Evolutionary conservation across 176 grass and related monocot genomes (phyloP).

Genomic region (Triticum timopheevii): DNA sequence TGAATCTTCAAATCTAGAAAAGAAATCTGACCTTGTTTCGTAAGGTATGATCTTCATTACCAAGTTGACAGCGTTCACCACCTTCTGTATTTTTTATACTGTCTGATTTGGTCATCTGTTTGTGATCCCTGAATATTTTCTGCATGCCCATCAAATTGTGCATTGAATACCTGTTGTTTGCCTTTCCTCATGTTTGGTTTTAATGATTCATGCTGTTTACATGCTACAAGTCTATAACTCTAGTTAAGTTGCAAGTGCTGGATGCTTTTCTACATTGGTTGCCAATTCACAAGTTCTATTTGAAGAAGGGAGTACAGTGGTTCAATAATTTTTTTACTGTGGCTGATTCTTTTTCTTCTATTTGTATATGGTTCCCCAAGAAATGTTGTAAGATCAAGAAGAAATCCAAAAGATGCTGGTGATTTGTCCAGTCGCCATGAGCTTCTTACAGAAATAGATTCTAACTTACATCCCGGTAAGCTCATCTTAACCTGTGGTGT

Average conservation of each 20-base stretch:
- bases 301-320: background rate
- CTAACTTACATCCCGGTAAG: slow-evolving; percentile 69
- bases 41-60: slow-evolving; percentile 56
- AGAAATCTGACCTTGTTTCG: slow-evolving; percentile 74
- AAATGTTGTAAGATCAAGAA: slow-evolving; percentile 81
- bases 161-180: background rate
- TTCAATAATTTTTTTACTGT: slow-evolving; percentile 9
- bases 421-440: slow-evolving; percentile 81
- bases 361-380: slow-evolving; percentile 38
- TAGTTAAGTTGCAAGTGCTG: slow-evolving; percentile 3
- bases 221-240: background rate
- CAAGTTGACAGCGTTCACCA: slow-evolving; percentile 6
- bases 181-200: background rate
- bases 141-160: background rate
- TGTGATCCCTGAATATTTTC: too few species aligned
- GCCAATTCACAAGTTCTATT: slow-evolving; percentile 9
- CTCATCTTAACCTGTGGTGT: slow-evolving; percentile 30
- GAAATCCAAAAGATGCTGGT: slow-evolving; percentile 72
- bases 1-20: slow-evolving; percentile 64
- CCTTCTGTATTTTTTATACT: slow-evolving; percentile 6
- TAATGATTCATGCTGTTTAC: slow-evolving; percentile 4
- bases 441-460: slow-evolving; percentile 71
- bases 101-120: background rate
- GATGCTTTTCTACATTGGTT: slow-evolving; percentile 8
- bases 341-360: slow-evolving; percentile 22